A percentile compares a stretch with the other conserved stretches of the same genome.
phyloP scores from a whole-genome alignment of 1,284 basidiomycete species.

The Tremellales sp. region DNA sequence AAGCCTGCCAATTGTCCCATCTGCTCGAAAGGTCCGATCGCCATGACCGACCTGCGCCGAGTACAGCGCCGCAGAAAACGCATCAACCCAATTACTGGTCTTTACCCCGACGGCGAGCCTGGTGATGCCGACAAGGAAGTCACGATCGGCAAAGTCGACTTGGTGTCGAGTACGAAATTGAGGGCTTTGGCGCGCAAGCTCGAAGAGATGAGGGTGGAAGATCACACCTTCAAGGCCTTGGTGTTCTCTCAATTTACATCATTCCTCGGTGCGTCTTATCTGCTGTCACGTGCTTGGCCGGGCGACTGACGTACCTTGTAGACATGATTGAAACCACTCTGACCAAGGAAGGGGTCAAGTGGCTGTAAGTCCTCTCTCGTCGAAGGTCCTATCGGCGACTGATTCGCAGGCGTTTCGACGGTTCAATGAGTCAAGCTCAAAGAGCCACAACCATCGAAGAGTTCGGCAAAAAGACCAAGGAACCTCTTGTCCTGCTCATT shows the following conservation, averaged over 20 bases:
- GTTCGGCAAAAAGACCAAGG: conserved; percentile 64
- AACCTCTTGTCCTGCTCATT: conserved; percentile 76
- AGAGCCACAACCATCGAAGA: conserved; percentile 68
- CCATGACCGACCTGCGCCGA: conserved; percentile 31
- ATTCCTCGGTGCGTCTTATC: conserved; percentile 59
- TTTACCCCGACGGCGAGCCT: conserved; percentile 15
- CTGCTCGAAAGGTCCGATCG: conserved; percentile 41
- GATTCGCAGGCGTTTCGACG: conserved; percentile 70
- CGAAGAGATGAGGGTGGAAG: conserved; percentile 45
- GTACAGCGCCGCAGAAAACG: conserved; percentile 43
- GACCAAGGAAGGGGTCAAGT: conserved; percentile 66
- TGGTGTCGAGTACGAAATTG: conserved; percentile 73
- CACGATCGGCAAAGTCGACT: conserved; percentile 70
- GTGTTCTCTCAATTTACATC: conserved; percentile 75
- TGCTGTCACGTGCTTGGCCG: background rate
- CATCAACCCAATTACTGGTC: conserved; percentile 42
- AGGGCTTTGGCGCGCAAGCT: conserved; percentile 41
- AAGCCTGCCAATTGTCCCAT: conserved; percentile 43
- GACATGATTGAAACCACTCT: conserved; percentile 75
- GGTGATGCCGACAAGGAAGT: conserved; percentile 20
- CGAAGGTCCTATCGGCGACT: background rate
- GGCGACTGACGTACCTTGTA: conserved; percentile 8
- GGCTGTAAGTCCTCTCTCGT: conserved; percentile 49
- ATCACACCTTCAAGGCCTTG: conserved; percentile 75
- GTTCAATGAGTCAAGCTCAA: conserved; percentile 83